A percentile compares a stretch with the other conserved stretches of the same genome.
Conservation (phyloP, 306 rosid species). For the Quercus gilva region DNA sequence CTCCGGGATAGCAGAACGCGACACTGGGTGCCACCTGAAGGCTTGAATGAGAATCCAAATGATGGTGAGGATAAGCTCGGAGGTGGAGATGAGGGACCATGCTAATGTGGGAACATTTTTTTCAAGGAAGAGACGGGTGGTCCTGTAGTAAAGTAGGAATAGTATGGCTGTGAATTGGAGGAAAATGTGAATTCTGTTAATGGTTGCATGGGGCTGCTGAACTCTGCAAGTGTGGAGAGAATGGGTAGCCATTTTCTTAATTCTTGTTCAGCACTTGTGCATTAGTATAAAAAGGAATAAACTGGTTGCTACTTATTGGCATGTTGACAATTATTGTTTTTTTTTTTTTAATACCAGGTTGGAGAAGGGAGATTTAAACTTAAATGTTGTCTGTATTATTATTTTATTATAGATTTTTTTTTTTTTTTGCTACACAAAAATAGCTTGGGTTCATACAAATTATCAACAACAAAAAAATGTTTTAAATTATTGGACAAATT, state of each 20-base stretch:
- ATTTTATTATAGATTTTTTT: too few species aligned
- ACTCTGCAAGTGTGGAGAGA: conserved; percentile 27
- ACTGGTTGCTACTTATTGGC: too few species aligned
- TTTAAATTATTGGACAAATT: too few species aligned
- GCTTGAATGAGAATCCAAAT: conserved; percentile 36
- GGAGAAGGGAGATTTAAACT: too few species aligned
- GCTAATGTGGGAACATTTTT: not conserved
- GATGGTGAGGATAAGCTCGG: conserved; percentile 7
- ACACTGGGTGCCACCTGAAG: conserved; percentile 33
- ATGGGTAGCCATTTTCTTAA: not conserved
- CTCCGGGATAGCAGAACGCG: not conserved
- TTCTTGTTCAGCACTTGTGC: not conserved
- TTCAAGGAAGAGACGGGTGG: not conserved
- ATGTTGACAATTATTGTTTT: too few species aligned
- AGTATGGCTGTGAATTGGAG: conserved; percentile 4
- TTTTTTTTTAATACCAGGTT: too few species aligned
- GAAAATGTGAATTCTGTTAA: conserved; percentile 13
- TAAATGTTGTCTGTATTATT: too few species aligned
- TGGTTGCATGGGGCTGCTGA: conserved; percentile 14
- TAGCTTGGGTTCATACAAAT: too few species aligned
- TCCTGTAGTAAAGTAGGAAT: conserved; percentile 25
- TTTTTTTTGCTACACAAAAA: too few species aligned
- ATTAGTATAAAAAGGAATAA: too few species aligned
- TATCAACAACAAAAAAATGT: too few species aligned
- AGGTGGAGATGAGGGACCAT: conserved; percentile 17